Conservation (phyloP, 148 eudicot genomes). For the Fagopyrum tataricum region DNA sequence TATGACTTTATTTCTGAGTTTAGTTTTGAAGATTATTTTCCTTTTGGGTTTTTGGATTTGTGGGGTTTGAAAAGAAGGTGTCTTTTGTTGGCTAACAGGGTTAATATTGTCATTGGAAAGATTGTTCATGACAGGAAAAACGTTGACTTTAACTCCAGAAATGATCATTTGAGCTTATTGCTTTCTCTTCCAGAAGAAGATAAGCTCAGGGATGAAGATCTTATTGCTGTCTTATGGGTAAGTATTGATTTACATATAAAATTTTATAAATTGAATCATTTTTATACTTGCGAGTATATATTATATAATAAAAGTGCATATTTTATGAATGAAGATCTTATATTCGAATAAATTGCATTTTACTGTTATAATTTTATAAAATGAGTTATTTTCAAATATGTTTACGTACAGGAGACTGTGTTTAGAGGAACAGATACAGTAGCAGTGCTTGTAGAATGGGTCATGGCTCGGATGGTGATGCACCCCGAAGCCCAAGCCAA, state of each 20-base stretch:
- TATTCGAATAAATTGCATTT: not conserved
- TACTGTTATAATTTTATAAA: not conserved
- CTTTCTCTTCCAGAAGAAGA: slow-evolving; percentile 58
- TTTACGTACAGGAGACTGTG: slow-evolving; percentile 50
- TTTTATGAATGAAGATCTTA: too few species aligned
- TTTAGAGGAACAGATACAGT: slow-evolving; percentile 84
- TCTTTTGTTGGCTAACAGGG: slow-evolving; percentile 35
- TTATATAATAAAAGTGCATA: too few species aligned
- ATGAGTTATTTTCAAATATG: not conserved
- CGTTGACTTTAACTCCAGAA: slow-evolving; percentile 21
- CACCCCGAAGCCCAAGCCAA: slow-evolving; percentile 70
- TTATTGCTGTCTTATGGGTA: slow-evolving; percentile 80
- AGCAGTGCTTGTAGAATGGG: slow-evolving; percentile 72
- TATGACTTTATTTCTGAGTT: slow-evolving; percentile 63
- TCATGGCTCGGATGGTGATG: slow-evolving; percentile 56
- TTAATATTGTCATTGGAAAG: slow-evolving; percentile 32
- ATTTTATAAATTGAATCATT: too few species aligned
- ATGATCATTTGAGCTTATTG: slow-evolving; percentile 58
- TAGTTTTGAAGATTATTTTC: slow-evolving; percentile 52
- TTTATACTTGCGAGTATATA: not conserved
- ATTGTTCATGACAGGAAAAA: slow-evolving; percentile 38
- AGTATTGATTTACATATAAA: too few species aligned
- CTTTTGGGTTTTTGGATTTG: slow-evolving; percentile 49
- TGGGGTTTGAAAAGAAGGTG: slow-evolving; percentile 65
- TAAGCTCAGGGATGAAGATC: slow-evolving; percentile 41